These are phyloP conservation scores for Xerophyta viscosa DNA, from an alignment of 106 monocot species.

Conservation along the genomic window DNA sequence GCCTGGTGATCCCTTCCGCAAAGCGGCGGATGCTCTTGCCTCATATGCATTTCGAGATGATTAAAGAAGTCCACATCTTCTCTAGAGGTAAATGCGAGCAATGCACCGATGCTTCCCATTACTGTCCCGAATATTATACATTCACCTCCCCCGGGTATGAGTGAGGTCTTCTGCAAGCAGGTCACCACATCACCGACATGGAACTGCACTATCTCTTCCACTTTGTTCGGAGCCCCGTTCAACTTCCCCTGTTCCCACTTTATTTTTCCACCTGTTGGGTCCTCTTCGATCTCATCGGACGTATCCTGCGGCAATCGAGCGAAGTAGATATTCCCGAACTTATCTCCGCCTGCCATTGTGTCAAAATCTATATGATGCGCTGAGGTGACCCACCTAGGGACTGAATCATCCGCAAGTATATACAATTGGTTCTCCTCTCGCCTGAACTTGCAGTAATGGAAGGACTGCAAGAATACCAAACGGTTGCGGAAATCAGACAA, in stretches of 20 bases:
- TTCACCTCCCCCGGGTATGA: constrained; percentile 93
- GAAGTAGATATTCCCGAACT: constrained; percentile 94
- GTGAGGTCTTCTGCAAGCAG: constrained; percentile 88
- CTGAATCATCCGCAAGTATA: constrained; percentile 93
- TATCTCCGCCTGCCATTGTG: constrained; percentile 96
- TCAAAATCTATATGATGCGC: constrained; percentile 93
- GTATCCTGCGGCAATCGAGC: constrained; percentile 84
- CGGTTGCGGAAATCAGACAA: constrained; percentile 5
- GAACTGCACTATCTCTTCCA: constrained; percentile 98
- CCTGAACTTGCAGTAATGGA: constrained; percentile 98
- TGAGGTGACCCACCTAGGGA: constrained; percentile 91
- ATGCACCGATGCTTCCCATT: constrained; percentile 97
- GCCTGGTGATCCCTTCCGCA: constrained; percentile 97
- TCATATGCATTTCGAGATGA: constrained; percentile 97
- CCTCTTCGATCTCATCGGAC: constrained; percentile 96
- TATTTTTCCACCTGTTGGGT: constrained; percentile 96
- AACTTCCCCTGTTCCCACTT: constrained; percentile 97
- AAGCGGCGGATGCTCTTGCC: constrained; percentile 94
- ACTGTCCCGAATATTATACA: constrained; percentile 91
- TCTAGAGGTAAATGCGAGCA: constrained; percentile 84
- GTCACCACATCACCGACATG: constrained; percentile 92
- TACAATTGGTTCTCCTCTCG: constrained; percentile 89
- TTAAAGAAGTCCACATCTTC: constrained; percentile 99
- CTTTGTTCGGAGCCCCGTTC: constrained; percentile 95
- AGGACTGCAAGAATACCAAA: constrained; percentile 57